Base-by-base conservation (phyloP, 371 early-diverging fungal species). In the Mucor saturninus region DNA sequence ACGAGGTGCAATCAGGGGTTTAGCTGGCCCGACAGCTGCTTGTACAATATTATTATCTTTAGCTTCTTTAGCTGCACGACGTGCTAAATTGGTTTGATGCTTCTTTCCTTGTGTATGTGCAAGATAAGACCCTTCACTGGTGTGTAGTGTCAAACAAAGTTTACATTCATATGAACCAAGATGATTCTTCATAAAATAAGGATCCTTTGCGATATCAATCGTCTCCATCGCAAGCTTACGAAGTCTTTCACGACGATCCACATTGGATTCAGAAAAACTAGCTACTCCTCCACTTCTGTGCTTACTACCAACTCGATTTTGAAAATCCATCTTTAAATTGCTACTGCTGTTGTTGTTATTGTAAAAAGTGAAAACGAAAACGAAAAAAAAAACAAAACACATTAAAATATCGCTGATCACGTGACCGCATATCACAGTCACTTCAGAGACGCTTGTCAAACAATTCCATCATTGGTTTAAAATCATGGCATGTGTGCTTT, bases 81-180 rank as follows among this genome's bases (percentile, higher is more conserved):
- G 85, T 6, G 93, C 95, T 56, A 98, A 71, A 66, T 98, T 98
- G 43, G 93, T 91, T 64, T 97, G 97, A 86, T 98, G 99, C 83
- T 98, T 98, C 71, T 98, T 98, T 53, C 98, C 99, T 77, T 98
- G 99, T 4, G 99, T 98, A 66, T 98, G 99, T 4, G 96, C 95
- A 35, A 98, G 80, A 76, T 98, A 98, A 6, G 93, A 92, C 1
- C 98, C 99, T 74, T 98, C 99, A 72, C 95, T 97, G 57, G 88
- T 93, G 77, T 97, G 98, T 6, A 97, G 83, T 11, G 97, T 97
- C 39, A 96, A 79, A 76, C 95, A 95, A 26, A 98, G 89, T 78
- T 97, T 96, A 83, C 98, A 98, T 73, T 98, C 99, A 79, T 95
- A 98, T 1, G 96, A 93, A 14, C 99, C 99, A 50, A 97, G 79